Conservation (phyloP, 352 stramenopile genomes). For the Phytophthora rubi region DNA sequence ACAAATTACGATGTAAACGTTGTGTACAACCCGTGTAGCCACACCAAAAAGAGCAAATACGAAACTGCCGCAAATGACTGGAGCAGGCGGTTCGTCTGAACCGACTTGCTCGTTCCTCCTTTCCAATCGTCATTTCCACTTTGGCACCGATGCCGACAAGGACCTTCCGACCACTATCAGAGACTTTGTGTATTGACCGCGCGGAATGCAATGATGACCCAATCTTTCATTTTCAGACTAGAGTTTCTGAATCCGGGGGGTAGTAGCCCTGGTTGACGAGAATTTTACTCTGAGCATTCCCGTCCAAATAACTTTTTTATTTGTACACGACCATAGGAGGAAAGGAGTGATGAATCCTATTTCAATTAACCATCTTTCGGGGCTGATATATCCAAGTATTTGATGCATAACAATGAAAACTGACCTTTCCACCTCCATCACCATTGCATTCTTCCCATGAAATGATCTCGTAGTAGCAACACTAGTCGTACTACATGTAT, state of each 20-base stretch:
- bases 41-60: too few species aligned
- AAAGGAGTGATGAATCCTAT: constrained; percentile 85
- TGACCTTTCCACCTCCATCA: constrained; percentile 66
- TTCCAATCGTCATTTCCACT: background rate
- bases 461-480: background rate
- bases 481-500: background rate
- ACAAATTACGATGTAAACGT: too few species aligned
- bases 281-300: constrained; percentile 78
- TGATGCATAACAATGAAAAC: constrained; percentile 85
- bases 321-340: constrained; percentile 16
- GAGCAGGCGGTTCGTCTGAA: background rate
- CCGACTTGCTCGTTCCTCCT: background rate
- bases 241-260: constrained; percentile 90
- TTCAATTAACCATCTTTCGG: constrained; percentile 91
- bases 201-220: constrained; percentile 80
- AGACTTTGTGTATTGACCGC: background rate
- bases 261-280: constrained; percentile 89
- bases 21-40: too few species aligned
- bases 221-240: constrained; percentile 89
- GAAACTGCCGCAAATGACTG: background rate
- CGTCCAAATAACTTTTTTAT: background rate
- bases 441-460: background rate
- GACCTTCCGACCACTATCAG: too few species aligned
- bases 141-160: background rate
- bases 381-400: constrained; percentile 86